phyloP scores from a whole-genome alignment of 768 basidiomycete genomes.

The Leccinum boreale region DNA sequence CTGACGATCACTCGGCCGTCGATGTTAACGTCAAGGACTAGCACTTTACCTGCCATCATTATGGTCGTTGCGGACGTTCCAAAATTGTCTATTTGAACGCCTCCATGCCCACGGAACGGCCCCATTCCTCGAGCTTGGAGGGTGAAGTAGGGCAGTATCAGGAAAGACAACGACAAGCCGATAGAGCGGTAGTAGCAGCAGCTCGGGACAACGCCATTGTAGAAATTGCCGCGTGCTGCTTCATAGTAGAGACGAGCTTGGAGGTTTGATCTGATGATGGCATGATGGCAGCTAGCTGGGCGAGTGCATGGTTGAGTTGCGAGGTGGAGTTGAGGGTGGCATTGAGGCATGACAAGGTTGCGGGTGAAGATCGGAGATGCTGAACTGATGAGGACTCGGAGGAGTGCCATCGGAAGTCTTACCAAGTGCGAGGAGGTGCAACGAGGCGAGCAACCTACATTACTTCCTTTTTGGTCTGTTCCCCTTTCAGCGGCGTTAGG shows the following conservation, averaged over 20 bases:
- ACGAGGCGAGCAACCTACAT: background rate
- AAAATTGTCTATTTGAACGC: constrained; percentile 48
- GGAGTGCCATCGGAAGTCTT: constrained; percentile 13
- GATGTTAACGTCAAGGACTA: constrained; percentile 76
- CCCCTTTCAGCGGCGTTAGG: too few species aligned
- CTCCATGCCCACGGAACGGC: too few species aligned
- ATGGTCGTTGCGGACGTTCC: constrained; percentile 45
- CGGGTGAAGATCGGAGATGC: too few species aligned
- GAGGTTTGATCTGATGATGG: too few species aligned
- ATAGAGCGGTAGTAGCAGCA: constrained; percentile 16
- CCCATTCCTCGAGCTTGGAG: too few species aligned
- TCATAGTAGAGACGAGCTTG: constrained; percentile 45
- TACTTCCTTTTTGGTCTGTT: too few species aligned
- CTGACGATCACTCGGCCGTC: constrained; percentile 50
- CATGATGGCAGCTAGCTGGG: too few species aligned
- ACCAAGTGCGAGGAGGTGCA: constrained; percentile 8
- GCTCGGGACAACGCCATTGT: constrained; percentile 24
- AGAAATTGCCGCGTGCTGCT: constrained; percentile 52
- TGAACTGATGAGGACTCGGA: too few species aligned
- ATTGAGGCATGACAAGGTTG: too few species aligned
- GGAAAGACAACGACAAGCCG: constrained; percentile 23
- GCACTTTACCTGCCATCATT: constrained; percentile 70
- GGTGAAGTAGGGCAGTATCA: too few species aligned
- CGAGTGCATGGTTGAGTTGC: too few species aligned
- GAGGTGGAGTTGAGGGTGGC: too few species aligned